Evolutionary conservation across 371 early-diverging fungal genomes (phyloP), one percentile per base, ranked within the genome.

Genomic region (Apophysomyces sp.): DNA sequence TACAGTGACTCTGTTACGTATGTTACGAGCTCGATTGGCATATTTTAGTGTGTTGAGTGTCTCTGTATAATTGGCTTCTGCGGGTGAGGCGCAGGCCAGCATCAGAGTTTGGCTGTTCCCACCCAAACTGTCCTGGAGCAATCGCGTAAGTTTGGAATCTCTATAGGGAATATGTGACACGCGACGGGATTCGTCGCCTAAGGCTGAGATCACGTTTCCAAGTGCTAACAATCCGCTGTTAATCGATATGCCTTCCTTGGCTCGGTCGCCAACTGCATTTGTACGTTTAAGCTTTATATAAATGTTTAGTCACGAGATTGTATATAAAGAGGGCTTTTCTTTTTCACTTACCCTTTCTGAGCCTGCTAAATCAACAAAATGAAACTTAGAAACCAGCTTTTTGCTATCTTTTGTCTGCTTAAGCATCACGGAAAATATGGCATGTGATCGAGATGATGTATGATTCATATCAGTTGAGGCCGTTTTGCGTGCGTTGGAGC

Each of bases 291-390:
- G 79, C 82, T 86, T 68, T 28, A 41, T 18, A 4, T 15, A 34
- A 44, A 51, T 16, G 12, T 31, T 41, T 29, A 11, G 30, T 32
- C 16, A 41, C 32, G 32, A 4, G 40, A n/a, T 34, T 24, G 3
- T 30, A 36, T 26, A 36, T 16, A 4, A 15, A 15, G 34, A 9
- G n/a, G 21, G 21, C 27, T 36, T 31, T 24, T 12, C 28, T 28
- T 52, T 26, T 49, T 7, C 27, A 28, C 62, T 61, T 84, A 85
- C 84, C 61, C 89, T 65, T 72, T 88, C 98, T 11, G 93, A 93
- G 21, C 99, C 99, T 55, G 99, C 98, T 51, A 99, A 78, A 81
- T 99, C 99, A 24, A 99, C 97, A 85, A 99, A 97, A 61, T 94
- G 89, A 68, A 94, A 93, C 66, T 95, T 96, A 12, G 93, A 92